phyloP scores from a whole-genome alignment of 495 filamentous ascomycete genomes.

The Thozetella sp. region DNA sequence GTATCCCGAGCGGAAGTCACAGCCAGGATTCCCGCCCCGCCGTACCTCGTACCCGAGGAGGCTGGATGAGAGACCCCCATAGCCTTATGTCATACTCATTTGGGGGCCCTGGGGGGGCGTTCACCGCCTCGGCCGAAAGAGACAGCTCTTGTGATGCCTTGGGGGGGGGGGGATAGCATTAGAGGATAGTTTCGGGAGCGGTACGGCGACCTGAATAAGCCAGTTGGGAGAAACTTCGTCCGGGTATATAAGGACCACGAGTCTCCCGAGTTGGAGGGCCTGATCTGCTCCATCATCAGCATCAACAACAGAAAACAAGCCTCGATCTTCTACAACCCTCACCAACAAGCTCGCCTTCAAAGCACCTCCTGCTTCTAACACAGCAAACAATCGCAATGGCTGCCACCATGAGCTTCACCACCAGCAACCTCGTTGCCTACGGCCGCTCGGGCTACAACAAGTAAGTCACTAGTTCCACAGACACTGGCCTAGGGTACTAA shows the following conservation, averaged over 20 bases:
- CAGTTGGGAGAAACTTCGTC: not conserved
- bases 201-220: not conserved
- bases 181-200: not conserved
- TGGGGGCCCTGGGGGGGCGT: constrained; percentile 10
- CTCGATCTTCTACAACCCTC: constrained; percentile 7
- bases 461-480: constrained; percentile 12
- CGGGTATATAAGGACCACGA: constrained; percentile 28
- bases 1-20: too few species aligned
- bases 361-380: constrained; percentile 11
- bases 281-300: constrained; percentile 28
- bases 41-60: constrained; percentile 8
- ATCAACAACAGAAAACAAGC: constrained; percentile 20
- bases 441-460: constrained; percentile 54
- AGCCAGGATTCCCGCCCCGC: constrained; percentile 4
- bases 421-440: constrained; percentile 59
- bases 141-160: not conserved
- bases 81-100: constrained; percentile 17
- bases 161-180: not conserved
- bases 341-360: constrained; percentile 8
- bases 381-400: constrained; percentile 37
- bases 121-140: constrained; percentile 12
- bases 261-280: constrained; percentile 12
- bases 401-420: constrained; percentile 30
- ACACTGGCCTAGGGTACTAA: constrained; percentile 4
- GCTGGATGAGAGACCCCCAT: constrained; percentile 7